A percentile compares a stretch with the other conserved stretches of the same genome.
Evolutionary conservation across 768 basidiomycete genomes (phyloP).

Genomic region (Gelatoporia subvermispora): DNA sequence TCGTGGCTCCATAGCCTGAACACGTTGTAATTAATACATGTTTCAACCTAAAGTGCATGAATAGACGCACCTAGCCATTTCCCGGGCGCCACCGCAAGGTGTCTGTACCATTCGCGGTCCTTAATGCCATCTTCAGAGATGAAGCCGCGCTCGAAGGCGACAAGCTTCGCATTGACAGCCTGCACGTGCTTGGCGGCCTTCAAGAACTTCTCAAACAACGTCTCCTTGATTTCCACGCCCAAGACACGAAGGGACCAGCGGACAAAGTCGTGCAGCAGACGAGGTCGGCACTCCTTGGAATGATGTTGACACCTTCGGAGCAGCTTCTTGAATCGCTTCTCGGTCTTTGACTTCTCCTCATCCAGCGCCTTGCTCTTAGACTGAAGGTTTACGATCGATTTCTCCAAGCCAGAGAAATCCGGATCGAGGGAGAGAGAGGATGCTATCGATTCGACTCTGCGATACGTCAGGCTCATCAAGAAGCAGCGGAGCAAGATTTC

Average conservation of each 20-base stretch:
- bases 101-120: slow-evolving; percentile 80
- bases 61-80: slow-evolving; percentile 66
- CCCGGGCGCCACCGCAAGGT: slow-evolving; percentile 83
- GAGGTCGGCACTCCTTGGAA: not conserved
- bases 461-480: not conserved
- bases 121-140: slow-evolving; percentile 73
- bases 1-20: slow-evolving; percentile 86
- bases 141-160: slow-evolving; percentile 74
- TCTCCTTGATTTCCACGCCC: not conserved
- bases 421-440: slow-evolving; percentile 6
- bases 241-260: too few species aligned
- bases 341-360: slow-evolving; percentile 21
- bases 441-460: slow-evolving; percentile 19
- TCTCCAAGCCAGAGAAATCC: slow-evolving; percentile 20
- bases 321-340: slow-evolving; percentile 20
- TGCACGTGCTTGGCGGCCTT: slow-evolving; percentile 56
- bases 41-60: not conserved
- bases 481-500: not conserved
- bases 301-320: slow-evolving; percentile 13
- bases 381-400: slow-evolving; percentile 19
- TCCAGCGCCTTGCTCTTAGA: slow-evolving; percentile 19
- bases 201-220: slow-evolving; percentile 36
- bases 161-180: slow-evolving; percentile 60
- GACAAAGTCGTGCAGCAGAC: not conserved
- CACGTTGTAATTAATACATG: too few species aligned